Evolutionary conservation across 768 basidiomycete species (phyloP).

Genomic region (Boletus speciosus): DNA sequence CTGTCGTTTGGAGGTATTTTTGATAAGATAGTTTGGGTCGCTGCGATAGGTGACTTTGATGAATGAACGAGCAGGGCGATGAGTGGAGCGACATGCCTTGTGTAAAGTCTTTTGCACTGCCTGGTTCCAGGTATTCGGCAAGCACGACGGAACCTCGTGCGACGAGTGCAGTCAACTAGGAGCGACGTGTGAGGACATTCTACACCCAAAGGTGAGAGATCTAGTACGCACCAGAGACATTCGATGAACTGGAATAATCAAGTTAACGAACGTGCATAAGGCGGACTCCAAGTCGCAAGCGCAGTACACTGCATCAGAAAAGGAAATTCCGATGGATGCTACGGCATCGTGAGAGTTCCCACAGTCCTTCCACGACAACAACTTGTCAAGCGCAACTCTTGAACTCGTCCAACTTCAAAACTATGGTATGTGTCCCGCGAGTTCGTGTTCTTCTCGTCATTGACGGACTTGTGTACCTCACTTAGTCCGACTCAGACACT

Average conservation of each 20-base stretch:
- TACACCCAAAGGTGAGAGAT: neutral
- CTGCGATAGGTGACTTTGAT: conserved; percentile 35
- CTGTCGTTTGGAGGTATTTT: conserved; percentile 92
- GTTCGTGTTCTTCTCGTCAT: neutral
- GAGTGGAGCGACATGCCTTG: conserved; percentile 53
- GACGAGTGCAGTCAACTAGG: conserved; percentile 79
- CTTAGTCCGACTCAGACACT: conserved; percentile 81
- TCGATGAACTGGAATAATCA: neutral
- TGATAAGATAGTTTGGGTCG: conserved; percentile 83
- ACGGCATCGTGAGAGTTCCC: conserved; percentile 11
- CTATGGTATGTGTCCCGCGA: conserved; percentile 31
- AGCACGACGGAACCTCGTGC: conserved; percentile 75
- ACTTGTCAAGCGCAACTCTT: neutral
- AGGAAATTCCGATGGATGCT: conserved; percentile 17
- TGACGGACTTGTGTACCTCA: neutral
- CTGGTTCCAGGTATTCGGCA: conserved; percentile 76
- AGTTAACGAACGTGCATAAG: neutral
- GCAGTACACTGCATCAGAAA: neutral
- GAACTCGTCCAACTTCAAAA: conserved; percentile 9
- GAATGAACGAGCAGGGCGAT: neutral
- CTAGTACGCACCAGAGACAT: conserved; percentile 27
- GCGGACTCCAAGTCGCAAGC: neutral
- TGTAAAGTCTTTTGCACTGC: conserved; percentile 75
- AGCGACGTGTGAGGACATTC: neutral
- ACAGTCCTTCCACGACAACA: conserved; percentile 26